Conservation (phyloP, 2,329 filamentous ascomycete genomes). For the Podosphaera xanthii region DNA sequence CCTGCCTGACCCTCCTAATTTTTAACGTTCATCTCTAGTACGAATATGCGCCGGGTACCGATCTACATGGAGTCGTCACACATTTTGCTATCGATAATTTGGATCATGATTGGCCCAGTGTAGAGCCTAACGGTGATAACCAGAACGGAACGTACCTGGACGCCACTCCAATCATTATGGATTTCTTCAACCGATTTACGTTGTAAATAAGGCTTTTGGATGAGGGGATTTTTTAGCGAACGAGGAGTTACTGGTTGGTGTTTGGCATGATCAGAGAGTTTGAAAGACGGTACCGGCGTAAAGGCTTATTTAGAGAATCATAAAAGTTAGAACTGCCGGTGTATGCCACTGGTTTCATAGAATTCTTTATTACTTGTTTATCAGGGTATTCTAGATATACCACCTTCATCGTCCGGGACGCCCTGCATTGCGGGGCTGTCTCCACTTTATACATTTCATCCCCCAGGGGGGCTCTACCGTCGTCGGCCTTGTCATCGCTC, state of each 20-base stretch:
- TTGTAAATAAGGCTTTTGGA: background rate
- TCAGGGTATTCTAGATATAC: too few species aligned
- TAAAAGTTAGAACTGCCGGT: too few species aligned
- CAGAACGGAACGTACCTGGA: conserved; percentile 11
- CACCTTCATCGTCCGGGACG: too few species aligned
- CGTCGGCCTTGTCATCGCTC: too few species aligned
- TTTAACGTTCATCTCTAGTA: background rate
- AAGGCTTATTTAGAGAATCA: background rate
- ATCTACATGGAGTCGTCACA: conserved; percentile 1
- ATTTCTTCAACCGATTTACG: conserved; percentile 17
- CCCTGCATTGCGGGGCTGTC: too few species aligned
- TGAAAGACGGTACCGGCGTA: background rate
- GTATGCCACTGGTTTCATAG: too few species aligned
- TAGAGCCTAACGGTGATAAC: conserved; percentile 10
- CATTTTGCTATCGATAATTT: background rate
- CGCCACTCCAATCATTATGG: conserved; percentile 20
- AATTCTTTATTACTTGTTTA: too few species aligned
- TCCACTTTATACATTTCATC: too few species aligned
- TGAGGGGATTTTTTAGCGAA: background rate
- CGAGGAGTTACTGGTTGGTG: background rate
- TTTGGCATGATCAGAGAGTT: background rate
- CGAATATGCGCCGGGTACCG: conserved; percentile 1
- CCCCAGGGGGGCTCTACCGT: too few species aligned
- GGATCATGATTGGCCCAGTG: conserved; percentile 20
- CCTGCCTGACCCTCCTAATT: too few species aligned